Base-by-base conservation (phyloP, 306 rosid genomes). In the Vigna nakashimae region DNA sequence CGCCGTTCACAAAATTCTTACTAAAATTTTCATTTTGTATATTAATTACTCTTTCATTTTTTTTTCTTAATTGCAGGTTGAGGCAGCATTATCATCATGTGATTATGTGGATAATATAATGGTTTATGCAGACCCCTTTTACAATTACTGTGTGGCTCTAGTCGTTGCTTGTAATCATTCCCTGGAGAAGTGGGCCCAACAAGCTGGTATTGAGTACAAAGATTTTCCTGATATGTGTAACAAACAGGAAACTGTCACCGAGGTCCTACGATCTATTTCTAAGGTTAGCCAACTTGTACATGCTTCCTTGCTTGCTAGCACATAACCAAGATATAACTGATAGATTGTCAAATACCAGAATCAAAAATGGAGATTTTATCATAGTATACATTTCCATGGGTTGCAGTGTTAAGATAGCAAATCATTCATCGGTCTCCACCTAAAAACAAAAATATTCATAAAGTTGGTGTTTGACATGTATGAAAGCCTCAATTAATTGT, bases 71-170 rank as follows among this genome's bases (percentile, higher is more conserved):
- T 60, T 84, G 69, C 91, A 94, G 98, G 92, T 88, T 69, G 98
- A 94, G 87, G 92, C 97, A 16, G 93, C 94, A 5, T 78, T 94
- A 30, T 57, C 75, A 30, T 78, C 84, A 12, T 80, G 95, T 76
- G 87, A 78, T 66, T 87, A 89, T 79, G 93, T 92, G 86, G 98
- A 88, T 38, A 89, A 52, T 83, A 58, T 92, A 64, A 94, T 94
- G 97, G 81, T 89, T 51, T 20, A 84, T 79, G 98, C 92, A 32
- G 97, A 94, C 69, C 97, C 98, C 56, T 90, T 87, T 38, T 92
- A 88, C 82, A 92, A 36, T 79, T 85, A 87, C 56, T 92, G 93
- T 62, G 91, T 92, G 32, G 97, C 97, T 84, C 74, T 94, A 6
- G 72, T 92, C 73, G 95, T 88, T 75, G 91, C 97, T 63, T 78